Base-by-base conservation (phyloP, 106 monocot species). In the Posidonia australis region DNA sequence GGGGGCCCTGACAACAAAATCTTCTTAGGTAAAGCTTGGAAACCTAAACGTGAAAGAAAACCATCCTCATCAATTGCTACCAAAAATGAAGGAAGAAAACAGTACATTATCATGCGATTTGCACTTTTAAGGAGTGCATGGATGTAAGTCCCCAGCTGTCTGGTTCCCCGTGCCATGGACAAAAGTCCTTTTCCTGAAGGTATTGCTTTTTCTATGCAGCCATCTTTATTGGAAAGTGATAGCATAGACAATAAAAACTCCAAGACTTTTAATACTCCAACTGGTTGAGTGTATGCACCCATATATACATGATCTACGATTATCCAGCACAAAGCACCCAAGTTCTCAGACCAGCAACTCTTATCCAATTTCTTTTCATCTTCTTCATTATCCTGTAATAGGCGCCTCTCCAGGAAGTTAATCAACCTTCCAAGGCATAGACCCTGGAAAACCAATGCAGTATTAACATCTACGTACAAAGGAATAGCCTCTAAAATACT, bases 231-330 rank as follows among this genome's bases (percentile, higher is more conserved):
- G 27, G 91, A 82, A 46, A 98, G 84, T 58, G 91, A 91, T 54
- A 98, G 62, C 98, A 98, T 91, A 16, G 98, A 98, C 17, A 98
- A 71, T 31, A 98, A 74, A 52, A 98, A 98, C 53, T 98, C 98
- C 24, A 98, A 64, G 28, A 77, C 85, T 80, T 79, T 78, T 28
- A 98, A 69, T n/a, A 91, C 85, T 4, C 87, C 87, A 55, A 77
- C 41, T 63, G 91, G 85, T 41, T 79, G 76, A 61, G 98, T 79
- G 67, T 91, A 98, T 23, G 81, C 91, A 16, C 91, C 87, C 85
- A 98, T 91, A 72, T 98, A 98, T 16, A 85, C 83, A 65, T 91
- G 91, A 71, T 98, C 98, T 29, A 91, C 91, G 51, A 91, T 77
- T 85, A 88, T 77, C 77, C 75, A 91, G 64, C 84, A 83, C 44